These are phyloP conservation scores for Camellia oleifera DNA, from an alignment of 179 eudicot species.

Conservation along the genomic window DNA sequence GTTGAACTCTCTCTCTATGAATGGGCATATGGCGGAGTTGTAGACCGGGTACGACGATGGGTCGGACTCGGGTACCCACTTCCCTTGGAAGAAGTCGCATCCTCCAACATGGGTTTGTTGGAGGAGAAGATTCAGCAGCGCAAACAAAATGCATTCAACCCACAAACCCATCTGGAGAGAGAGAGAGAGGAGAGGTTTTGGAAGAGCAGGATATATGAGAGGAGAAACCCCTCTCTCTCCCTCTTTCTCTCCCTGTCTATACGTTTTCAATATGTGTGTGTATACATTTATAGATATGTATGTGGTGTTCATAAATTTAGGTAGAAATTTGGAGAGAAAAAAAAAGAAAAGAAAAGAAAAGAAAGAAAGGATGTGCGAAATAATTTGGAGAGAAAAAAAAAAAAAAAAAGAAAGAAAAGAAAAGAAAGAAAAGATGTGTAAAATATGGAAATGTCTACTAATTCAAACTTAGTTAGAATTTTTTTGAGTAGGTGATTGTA, in stretches of 20 bases:
- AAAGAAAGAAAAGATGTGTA: too few species aligned
- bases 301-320: too few species aligned
- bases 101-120: conserved; percentile 9
- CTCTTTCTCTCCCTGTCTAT: background rate
- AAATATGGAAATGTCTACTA: too few species aligned
- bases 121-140: background rate
- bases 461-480: too few species aligned
- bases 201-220: background rate
- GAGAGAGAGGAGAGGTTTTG: background rate
- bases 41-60: conserved; percentile 35
- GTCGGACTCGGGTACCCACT: conserved; percentile 39
- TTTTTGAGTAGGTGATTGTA: too few species aligned
- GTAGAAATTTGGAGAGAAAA: too few species aligned
- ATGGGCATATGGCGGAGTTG: conserved; percentile 31
- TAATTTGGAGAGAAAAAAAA: too few species aligned
- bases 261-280: too few species aligned
- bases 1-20: conserved; percentile 41
- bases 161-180: background rate
- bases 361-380: too few species aligned
- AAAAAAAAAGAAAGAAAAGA: too few species aligned
- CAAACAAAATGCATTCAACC: background rate
- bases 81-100: conserved; percentile 49
- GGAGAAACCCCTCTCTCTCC: background rate
- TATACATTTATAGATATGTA: too few species aligned
- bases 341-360: too few species aligned